Evolutionary conservation across 192 early-diverging fungal genomes (phyloP), one percentile per base, ranked within the genome.

Genomic region (Backusella psychrophila): DNA sequence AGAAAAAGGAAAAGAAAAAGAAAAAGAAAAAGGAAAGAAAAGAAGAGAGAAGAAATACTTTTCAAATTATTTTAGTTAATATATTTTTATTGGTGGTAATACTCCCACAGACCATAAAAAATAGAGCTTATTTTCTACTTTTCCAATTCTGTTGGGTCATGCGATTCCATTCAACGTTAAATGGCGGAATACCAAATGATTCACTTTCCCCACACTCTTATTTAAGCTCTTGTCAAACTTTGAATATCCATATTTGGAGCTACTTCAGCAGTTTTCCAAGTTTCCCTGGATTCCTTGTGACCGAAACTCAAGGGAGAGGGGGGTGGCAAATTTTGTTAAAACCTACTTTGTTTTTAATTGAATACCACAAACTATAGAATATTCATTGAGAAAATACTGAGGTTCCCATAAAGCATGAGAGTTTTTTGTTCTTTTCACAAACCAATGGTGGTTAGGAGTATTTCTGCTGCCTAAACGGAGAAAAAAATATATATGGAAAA

Each of bases 51-150:
- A 52, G 19, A 26, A 59, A 26, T 4, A 23, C 3, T 11, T 23
- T 59, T 49, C 17, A n/a, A 49, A 6, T n/a, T 44, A 9, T 63
- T 63, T 63, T 63, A 63, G 8, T 29, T 29, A 29, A 63, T 56
- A 23, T 23, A 56, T 56, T 63, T 63, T 56, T 23, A 21, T 56
- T 23, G 0, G 21, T 56, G 8, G 8, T 29, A 26, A 63, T 12
- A 29, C 56, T 63, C 56, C 23, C 56, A 63, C 56, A 63, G 56
- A 63, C n/a, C 21, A 56, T 56, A 53, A 53, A 53, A 53, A 53
- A 21, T 21, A 63, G 23, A 63, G 56, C 11, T 5, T 63, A 63
- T 63, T 63, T 63, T 11, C 12, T 63, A 26, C 26, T 63, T 29
- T 23, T 63, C 56, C 9, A 63, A 63, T 29, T 12, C 56, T 63